A percentile compares a stretch with the other conserved stretches of the same genome.
phyloP scores from a whole-genome alignment of 257 asterid genomes.

The Vinca minor region DNA sequence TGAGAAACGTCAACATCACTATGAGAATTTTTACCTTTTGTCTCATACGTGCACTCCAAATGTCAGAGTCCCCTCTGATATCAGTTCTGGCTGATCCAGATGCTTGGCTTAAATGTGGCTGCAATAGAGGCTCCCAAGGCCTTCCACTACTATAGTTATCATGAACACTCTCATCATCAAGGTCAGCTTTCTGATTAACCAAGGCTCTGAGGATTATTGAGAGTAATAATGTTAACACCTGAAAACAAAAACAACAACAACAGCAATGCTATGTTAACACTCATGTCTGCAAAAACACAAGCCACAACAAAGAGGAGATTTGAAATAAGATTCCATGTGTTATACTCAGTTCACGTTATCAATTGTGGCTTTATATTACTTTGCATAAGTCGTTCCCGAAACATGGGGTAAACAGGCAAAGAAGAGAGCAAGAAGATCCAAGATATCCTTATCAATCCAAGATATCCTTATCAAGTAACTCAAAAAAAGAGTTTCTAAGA shows the following conservation, averaged over 20 bases:
- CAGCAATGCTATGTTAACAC: slow-evolving; percentile 5
- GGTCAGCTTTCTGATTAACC: slow-evolving; percentile 40
- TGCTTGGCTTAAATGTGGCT: slow-evolving; percentile 36
- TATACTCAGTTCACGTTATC: not conserved
- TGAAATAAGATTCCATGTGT: not conserved
- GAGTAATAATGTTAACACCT: slow-evolving; percentile 56
- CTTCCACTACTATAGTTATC: slow-evolving; percentile 34
- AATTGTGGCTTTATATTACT: not conserved
- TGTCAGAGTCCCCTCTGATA: slow-evolving; percentile 32
- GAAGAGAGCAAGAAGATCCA: no score
- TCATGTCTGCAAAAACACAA: slow-evolving; percentile 4
- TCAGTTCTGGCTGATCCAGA: slow-evolving; percentile 48
- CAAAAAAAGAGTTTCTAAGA: no score
- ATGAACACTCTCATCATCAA: slow-evolving; percentile 46
- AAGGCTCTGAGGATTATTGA: slow-evolving; percentile 58
- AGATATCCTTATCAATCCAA: no score
- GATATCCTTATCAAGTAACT: no score
- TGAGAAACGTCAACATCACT: not conserved
- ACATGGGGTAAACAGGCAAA: no score
- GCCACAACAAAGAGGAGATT: slow-evolving; percentile 1
- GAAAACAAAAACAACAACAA: slow-evolving; percentile 21
- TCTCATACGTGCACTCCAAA: slow-evolving; percentile 76
- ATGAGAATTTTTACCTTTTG: slow-evolving; percentile 43
- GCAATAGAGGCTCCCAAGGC: slow-evolving; percentile 54
- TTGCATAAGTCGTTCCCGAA: no score